These are phyloP conservation scores for Sporothrix variecibatus DNA, from an alignment of 2,329 filamentous ascomycete genomes.

Conservation along the genomic window DNA sequence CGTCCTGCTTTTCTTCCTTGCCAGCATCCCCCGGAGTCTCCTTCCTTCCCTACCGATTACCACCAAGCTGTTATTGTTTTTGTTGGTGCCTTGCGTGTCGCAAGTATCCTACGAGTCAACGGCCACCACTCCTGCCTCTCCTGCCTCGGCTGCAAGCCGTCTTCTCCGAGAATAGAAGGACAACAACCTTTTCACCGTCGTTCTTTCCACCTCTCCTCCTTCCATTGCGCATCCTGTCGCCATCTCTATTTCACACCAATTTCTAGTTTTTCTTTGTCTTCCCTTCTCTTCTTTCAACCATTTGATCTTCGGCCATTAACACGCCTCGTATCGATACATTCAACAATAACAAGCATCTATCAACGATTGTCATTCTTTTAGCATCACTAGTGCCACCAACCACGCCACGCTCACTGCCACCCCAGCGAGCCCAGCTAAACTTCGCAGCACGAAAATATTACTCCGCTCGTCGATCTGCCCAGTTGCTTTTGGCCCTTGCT, in stretches of 20 bases:
- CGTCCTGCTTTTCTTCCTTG: too few relatives aligned
- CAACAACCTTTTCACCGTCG: background rate
- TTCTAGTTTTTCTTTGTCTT: background rate
- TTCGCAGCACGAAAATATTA: background rate
- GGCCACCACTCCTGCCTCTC: constrained; percentile 8
- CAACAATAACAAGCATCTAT: constrained; percentile 10
- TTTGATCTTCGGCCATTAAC: background rate
- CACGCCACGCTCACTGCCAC: constrained; percentile 5
- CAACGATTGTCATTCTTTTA: constrained; percentile 11
- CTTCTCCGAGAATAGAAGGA: constrained; percentile 7
- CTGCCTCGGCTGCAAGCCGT: constrained; percentile 16
- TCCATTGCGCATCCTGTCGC: background rate
- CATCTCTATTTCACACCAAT: background rate
- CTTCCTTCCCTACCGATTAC: background rate
- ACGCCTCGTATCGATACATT: background rate
- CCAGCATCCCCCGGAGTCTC: background rate
- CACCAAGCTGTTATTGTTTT: background rate
- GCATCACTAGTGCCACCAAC: constrained; percentile 5
- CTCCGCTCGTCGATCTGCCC: constrained; percentile 9
- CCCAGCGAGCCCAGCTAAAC: background rate
- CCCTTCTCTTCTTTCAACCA: background rate
- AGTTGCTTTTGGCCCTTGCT: background rate
- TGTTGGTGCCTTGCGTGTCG: background rate
- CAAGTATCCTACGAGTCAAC: background rate
- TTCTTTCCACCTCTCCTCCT: constrained; percentile 7